Evolutionary conservation across 331 rosid genomes (phyloP).

Genomic region (Phaseolus coccineus): DNA sequence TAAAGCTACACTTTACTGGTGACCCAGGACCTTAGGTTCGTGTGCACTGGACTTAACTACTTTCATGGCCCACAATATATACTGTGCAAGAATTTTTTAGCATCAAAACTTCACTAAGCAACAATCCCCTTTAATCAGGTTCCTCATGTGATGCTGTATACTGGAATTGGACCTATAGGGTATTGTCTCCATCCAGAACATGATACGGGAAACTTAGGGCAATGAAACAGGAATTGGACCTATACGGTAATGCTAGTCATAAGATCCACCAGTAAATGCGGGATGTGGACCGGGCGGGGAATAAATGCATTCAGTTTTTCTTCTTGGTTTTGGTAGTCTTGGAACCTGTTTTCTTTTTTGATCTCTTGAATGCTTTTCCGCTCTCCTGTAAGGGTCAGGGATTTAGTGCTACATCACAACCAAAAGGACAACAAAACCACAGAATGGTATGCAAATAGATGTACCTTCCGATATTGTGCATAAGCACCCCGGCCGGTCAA

Average conservation of each 20-base stretch:
- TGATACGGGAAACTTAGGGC: slow-evolving; percentile 18
- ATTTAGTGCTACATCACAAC: slow-evolving; percentile 39
- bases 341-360: slow-evolving; percentile 59
- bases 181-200: not conserved
- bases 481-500: slow-evolving; percentile 73
- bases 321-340: slow-evolving; percentile 65
- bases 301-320: slow-evolving; percentile 42
- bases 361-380: slow-evolving; percentile 60
- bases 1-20: slow-evolving; percentile 4
- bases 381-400: slow-evolving; percentile 64
- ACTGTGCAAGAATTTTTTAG: slow-evolving; percentile 10
- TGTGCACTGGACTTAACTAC: slow-evolving; percentile 38
- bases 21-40: not conserved
- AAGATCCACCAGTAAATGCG: slow-evolving; percentile 38
- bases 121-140: slow-evolving; percentile 27
- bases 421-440: slow-evolving; percentile 23
- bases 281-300: slow-evolving; percentile 19
- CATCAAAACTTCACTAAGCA: slow-evolving; percentile 30
- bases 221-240: slow-evolving; percentile 18
- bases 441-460: slow-evolving; percentile 1
- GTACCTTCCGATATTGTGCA: slow-evolving; percentile 71
- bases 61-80: slow-evolving; percentile 22
- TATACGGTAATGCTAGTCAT: slow-evolving; percentile 5
- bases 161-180: not conserved
- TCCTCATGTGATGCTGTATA: slow-evolving; percentile 32